phyloP scores from a whole-genome alignment of 106 monocot species.

The Dendrobium officinale region DNA sequence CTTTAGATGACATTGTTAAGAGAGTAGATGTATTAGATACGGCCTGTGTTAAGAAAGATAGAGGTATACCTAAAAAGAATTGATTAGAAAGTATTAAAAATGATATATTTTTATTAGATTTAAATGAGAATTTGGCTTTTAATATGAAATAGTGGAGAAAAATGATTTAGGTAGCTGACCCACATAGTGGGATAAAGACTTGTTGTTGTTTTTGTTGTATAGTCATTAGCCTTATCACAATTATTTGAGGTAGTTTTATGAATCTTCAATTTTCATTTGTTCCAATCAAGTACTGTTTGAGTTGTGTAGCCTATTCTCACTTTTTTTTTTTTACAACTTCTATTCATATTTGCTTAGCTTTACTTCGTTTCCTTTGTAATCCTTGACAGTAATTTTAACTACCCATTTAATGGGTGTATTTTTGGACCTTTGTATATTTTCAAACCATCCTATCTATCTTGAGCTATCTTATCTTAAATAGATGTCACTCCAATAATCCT shows the following conservation, averaged over 20 bases:
- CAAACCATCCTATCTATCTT: background rate
- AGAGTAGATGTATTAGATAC: no score
- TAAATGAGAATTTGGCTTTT: no score
- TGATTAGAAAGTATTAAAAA: no score
- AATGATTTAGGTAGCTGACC: no score
- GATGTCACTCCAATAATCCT: background rate
- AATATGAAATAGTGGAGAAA: no score
- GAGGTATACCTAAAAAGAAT: no score
- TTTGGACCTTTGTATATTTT: background rate
- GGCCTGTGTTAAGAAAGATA: no score
- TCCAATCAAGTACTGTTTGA: background rate
- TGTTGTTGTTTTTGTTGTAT: no score
- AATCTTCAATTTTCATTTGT: background rate
- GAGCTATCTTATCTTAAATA: background rate
- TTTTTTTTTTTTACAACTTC: background rate
- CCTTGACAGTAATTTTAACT: background rate
- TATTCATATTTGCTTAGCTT: background rate
- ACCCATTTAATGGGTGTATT: background rate
- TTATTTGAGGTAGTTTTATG: background rate
- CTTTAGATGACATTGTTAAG: no score
- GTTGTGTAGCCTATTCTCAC: background rate
- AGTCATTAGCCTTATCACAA: background rate
- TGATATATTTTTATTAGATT: no score
- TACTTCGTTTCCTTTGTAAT: background rate
- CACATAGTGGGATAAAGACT: no score